Conservation (phyloP, 1,284 basidiomycete genomes). For the Irpex sp. region DNA sequence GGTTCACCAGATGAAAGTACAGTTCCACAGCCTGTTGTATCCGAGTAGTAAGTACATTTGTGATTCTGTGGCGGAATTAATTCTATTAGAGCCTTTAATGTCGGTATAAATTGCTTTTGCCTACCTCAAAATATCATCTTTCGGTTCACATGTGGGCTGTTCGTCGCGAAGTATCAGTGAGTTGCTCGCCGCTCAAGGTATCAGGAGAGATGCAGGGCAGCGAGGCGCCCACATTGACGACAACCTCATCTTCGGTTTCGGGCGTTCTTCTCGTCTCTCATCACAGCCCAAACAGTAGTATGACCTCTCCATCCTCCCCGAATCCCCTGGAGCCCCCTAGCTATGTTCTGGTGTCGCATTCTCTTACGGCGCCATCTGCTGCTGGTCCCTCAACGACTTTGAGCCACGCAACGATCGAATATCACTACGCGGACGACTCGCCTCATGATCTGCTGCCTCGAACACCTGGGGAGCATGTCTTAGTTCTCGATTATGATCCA, state of each 20-base stretch:
- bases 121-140: too few species aligned
- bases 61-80: too few species aligned
- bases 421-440: conserved; percentile 76
- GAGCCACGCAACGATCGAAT: conserved; percentile 73
- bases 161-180: neutral
- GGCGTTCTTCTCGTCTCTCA: neutral
- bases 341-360: conserved; percentile 61
- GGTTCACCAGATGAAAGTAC: too few species aligned
- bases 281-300: neutral
- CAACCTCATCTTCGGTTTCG: neutral
- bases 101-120: too few species aligned
- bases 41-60: too few species aligned
- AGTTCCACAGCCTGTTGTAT: too few species aligned
- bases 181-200: neutral
- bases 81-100: too few species aligned
- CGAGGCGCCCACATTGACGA: neutral
- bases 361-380: conserved; percentile 1
- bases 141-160: too few species aligned
- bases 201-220: too few species aligned
- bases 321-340: conserved; percentile 38
- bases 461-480: conserved; percentile 58
- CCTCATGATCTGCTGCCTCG: conserved; percentile 57
- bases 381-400: conserved; percentile 42
- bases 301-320: conserved; percentile 3
- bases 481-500: conserved; percentile 65